phyloP scores from a whole-genome alignment of 176 grass and related monocot genomes.

The Secale cereale region DNA sequence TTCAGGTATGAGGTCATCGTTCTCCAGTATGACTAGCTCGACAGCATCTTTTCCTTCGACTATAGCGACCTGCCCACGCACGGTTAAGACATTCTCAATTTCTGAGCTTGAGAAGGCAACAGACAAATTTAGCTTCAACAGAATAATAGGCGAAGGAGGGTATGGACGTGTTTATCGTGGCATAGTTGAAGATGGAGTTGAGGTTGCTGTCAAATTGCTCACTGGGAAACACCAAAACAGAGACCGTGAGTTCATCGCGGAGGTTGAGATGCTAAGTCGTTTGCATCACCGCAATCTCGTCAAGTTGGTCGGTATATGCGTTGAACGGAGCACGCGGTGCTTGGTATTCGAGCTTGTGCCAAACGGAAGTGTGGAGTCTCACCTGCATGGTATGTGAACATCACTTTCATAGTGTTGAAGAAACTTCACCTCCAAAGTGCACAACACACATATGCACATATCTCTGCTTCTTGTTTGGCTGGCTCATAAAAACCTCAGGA shows the following conservation, averaged over 20 bases:
- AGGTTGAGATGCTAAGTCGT: conserved; percentile 95
- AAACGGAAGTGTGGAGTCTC: conserved; percentile 95
- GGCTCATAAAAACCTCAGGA: not conserved
- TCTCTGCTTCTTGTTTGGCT: not conserved
- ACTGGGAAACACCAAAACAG: conserved; percentile 73
- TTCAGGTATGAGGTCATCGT: conserved; percentile 59
- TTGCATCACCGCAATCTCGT: conserved; percentile 98
- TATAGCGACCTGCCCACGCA: conserved; percentile 48
- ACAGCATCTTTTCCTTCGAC: conserved; percentile 65
- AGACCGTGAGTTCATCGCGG: conserved; percentile 84
- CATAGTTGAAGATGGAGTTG: conserved; percentile 50
- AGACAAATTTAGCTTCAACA: conserved; percentile 66
- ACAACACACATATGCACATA: not conserved
- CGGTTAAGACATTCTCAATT: conserved; percentile 72
- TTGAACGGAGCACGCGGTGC: conserved; percentile 75
- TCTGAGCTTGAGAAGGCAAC: conserved; percentile 87
- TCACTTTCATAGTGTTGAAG: not conserved
- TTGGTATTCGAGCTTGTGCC: conserved; percentile 86
- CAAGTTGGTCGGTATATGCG: conserved; percentile 87
- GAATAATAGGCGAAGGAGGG: conserved; percentile 84
- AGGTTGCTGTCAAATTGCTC: conserved; percentile 95
- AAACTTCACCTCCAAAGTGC: not conserved
- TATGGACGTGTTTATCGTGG: conserved; percentile 86
- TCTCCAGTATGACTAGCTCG: conserved; percentile 56
- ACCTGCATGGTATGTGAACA: conserved; percentile 75